Evolutionary conservation across 2,329 filamentous ascomycete species (phyloP), one percentile per base, ranked within the genome.

Genomic region (Fusarium hostae): DNA sequence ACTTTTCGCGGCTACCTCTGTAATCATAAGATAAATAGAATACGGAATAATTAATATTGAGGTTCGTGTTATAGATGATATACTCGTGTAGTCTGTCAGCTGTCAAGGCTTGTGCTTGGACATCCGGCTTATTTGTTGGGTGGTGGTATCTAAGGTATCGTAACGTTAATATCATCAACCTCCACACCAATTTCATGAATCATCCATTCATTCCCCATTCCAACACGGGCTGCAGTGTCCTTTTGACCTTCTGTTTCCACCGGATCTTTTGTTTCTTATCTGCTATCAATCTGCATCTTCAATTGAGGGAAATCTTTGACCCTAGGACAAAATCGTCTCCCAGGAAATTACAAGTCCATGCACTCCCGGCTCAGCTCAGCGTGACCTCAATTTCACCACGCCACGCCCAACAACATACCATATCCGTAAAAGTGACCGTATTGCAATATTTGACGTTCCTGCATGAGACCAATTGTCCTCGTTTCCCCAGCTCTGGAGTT

Each of bases 331-430:
- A 57, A 39, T 41, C 32, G 11, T 37, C 30, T 35, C 35, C 40
- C 41, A 64, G 69, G 69, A 72, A 72, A 72, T 72, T 72, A 66
- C 69, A 61, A 68, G 69, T 58, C 70, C 60, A 70, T 67, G 69
- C 70, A 43, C 69, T 45, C 57, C 57, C 32, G 65, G 65, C 48
- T 51, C 65, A 52, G 66, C 48, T 45, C 70, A 72, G 59, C 55
- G 66, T 72, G 70, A 73, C 70, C 70, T 60, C 24, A 44, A 56
- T 45, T 54, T 61, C 69, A 72, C 59, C 70, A 73, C 66, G 63
- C 66, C 70, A 73, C 56, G 40, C 51, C 45, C 47, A 64, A 47
- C 58, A 72, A 66, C 70, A 73, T 73, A 63, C 69, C 64, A 69
- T 66, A 52, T 26, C 32, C 32, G 32, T 52, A 47, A 72, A 55